phyloP scores from a whole-genome alignment of 306 rosid species.

The Prunus salicina region DNA sequence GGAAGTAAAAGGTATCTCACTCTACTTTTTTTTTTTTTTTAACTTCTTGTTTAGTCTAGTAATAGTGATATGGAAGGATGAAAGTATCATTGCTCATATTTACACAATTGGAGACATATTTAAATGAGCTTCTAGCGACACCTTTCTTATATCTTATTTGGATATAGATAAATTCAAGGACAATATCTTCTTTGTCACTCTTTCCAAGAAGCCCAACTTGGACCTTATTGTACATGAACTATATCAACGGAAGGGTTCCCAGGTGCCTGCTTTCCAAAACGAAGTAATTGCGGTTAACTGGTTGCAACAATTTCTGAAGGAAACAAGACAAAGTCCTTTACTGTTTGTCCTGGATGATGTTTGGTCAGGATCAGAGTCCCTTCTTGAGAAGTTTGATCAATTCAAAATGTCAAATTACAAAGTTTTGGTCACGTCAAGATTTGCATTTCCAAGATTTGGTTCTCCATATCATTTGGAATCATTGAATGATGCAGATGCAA shows the following conservation, averaged over 20 bases:
- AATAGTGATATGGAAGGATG: too few relatives aligned
- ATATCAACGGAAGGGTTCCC: conserved; percentile 24
- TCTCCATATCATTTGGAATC: conserved; percentile 26
- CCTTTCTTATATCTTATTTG: conserved; percentile 17
- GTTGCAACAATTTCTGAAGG: conserved; percentile 6
- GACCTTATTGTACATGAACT: conserved; percentile 36
- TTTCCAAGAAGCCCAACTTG: conserved; percentile 45
- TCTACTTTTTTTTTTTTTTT: too few relatives aligned
- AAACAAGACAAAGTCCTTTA: background rate
- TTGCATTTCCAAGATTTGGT: conserved; percentile 28
- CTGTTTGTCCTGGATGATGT: conserved; percentile 22
- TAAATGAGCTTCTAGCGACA: background rate
- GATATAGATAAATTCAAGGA: conserved; percentile 43
- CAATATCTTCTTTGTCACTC: conserved; percentile 54
- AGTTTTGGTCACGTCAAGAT: conserved; percentile 22
- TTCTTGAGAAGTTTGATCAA: conserved; percentile 30
- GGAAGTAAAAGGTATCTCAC: conserved; percentile 39
- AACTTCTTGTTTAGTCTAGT: background rate
- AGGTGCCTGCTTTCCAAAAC: conserved; percentile 27
- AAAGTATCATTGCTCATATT: too few relatives aligned
- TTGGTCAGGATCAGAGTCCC: conserved; percentile 18
- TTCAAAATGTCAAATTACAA: conserved; percentile 33
- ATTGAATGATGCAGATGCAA: conserved; percentile 39
- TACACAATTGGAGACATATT: background rate
- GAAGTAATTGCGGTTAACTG: conserved; percentile 26